Evolutionary conservation across 2,329 filamentous ascomycete genomes (phyloP), one percentile per base, ranked within the genome.

Genomic region (Aspergillus cejpii): DNA sequence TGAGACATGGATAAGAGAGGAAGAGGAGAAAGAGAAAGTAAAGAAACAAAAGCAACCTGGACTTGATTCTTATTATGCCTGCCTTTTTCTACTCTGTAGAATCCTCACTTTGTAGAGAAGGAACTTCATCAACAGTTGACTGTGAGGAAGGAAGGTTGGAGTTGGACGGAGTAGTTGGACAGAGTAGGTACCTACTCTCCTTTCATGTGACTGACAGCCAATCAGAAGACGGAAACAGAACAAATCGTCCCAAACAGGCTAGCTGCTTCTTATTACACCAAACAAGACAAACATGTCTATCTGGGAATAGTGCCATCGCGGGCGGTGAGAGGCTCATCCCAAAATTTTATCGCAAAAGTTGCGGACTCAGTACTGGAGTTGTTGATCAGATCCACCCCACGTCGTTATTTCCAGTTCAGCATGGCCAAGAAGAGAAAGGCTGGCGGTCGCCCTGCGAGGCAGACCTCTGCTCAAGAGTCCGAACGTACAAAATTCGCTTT

Each of bases 391-490:
- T 41, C 17, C 15, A 41, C 23, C 39, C 36, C 20, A 23, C 20
- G 6, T 15, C 24, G 38, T 43, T 42, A 26, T 20, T 33, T 20
- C 6, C 14, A 15, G 29, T 48, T 27, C 44, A 50, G 39, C 46
- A 78, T 79, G 75, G 74, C 65, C 21, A 78, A 74, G 59, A 79
- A 78, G 55, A 83, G 86, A 76, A 92, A 90, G 73, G 83, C 79
- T 1, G 73, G 77, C 17, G 73, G 75, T 50, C 74, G 66, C 43
- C 51, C 66, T 8, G 65, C 70, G 41, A 49, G 58, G 17, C 57
- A 64, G 37, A 60, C 64, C 5, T 56, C 63, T 14, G 43, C 63
- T 28, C 14, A 34, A 17, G 48, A 49, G 3, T 48, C 57, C 6
- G 56, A 58, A 37, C 57, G 56, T 33, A 60, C 61, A 26, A 68